phyloP scores from a whole-genome alignment of 2,329 filamentous ascomycete genomes.

The Paraconiothyrium brasiliense region DNA sequence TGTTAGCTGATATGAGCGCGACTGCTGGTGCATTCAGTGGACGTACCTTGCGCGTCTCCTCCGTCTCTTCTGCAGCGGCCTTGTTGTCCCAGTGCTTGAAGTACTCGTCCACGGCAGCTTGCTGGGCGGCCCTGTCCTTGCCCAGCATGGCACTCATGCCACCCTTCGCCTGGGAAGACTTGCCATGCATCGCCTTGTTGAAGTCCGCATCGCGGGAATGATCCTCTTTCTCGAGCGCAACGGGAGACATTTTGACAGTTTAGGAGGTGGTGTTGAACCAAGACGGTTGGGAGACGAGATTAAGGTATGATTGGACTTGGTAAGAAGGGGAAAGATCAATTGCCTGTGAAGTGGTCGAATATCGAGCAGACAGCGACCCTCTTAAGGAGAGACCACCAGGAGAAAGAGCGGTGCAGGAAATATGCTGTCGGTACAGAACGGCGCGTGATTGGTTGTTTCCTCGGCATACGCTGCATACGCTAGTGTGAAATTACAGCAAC shows the following conservation, averaged over 20 bases:
- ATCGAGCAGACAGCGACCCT: slow-evolving; percentile 6
- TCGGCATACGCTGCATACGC: slow-evolving; percentile 1
- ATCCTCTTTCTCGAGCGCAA: slow-evolving; percentile 80
- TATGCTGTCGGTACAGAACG: slow-evolving; percentile 21
- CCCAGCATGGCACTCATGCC: slow-evolving; percentile 84
- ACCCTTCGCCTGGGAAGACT: slow-evolving; percentile 73
- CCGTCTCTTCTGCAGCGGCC: slow-evolving; percentile 79
- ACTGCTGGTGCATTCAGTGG: not conserved
- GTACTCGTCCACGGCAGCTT: slow-evolving; percentile 87
- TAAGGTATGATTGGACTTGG: slow-evolving; percentile 5
- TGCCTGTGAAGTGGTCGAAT: slow-evolving; percentile 2
- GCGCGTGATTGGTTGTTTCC: slow-evolving; percentile 7
- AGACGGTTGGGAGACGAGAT: slow-evolving; percentile 10
- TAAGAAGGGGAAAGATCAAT: slow-evolving; percentile 5
- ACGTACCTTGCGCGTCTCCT: slow-evolving; percentile 77
- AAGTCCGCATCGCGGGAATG: slow-evolving; percentile 87
- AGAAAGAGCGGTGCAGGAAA: slow-evolving; percentile 40
- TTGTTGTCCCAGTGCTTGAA: slow-evolving; percentile 98
- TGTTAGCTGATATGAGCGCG: slow-evolving; percentile 27
- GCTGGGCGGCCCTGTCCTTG: slow-evolving; percentile 82
- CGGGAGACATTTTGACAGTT: slow-evolving; percentile 59
- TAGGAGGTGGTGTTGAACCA: slow-evolving; percentile 12
- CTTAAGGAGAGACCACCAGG: slow-evolving; percentile 10
- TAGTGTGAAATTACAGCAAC: slow-evolving; percentile 4
- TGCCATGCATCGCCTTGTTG: slow-evolving; percentile 86